A percentile compares a stretch with the other conserved stretches of the same genome.
phyloP scores from a whole-genome alignment of 805 yeast genomes.

The Monosporozyma siamensis region DNA sequence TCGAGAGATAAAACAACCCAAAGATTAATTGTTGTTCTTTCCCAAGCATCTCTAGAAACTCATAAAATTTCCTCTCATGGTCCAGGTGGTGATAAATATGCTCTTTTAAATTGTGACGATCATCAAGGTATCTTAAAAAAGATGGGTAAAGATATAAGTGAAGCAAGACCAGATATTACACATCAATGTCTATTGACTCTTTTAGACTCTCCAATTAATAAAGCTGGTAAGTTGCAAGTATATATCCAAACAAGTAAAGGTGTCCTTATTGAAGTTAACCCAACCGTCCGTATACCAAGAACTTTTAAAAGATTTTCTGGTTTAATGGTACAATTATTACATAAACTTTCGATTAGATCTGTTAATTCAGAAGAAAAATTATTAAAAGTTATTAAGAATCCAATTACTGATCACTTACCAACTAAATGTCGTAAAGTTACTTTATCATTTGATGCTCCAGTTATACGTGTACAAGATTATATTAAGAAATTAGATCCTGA shows the following conservation, averaged over 20 bases:
- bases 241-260: constrained; percentile 94
- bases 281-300: constrained; percentile 93
- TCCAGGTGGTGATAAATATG: constrained; percentile 82
- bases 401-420: constrained; percentile 93
- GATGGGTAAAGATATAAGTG: constrained; percentile 95
- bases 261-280: constrained; percentile 90
- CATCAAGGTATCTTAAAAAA: constrained; percentile 92
- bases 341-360: constrained; percentile 83
- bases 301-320: constrained; percentile 97
- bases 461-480: constrained; percentile 81
- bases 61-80: constrained; percentile 78
- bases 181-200: constrained; percentile 93
- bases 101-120: constrained; percentile 91
- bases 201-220: constrained; percentile 94
- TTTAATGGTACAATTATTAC: constrained; percentile 92
- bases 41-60: constrained; percentile 93
- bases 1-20: constrained; percentile 82
- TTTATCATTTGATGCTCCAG: constrained; percentile 83
- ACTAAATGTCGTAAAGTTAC: constrained; percentile 92
- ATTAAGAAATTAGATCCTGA: constrained; percentile 69
- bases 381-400: constrained; percentile 90
- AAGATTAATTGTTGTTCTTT: constrained; percentile 85
- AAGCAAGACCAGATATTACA: constrained; percentile 98
- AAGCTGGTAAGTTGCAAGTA: constrained; percentile 94
- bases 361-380: constrained; percentile 93